These are phyloP conservation scores for Rubia balearica DNA, from an alignment of 305 asterid genomes.

Conservation along the genomic window DNA sequence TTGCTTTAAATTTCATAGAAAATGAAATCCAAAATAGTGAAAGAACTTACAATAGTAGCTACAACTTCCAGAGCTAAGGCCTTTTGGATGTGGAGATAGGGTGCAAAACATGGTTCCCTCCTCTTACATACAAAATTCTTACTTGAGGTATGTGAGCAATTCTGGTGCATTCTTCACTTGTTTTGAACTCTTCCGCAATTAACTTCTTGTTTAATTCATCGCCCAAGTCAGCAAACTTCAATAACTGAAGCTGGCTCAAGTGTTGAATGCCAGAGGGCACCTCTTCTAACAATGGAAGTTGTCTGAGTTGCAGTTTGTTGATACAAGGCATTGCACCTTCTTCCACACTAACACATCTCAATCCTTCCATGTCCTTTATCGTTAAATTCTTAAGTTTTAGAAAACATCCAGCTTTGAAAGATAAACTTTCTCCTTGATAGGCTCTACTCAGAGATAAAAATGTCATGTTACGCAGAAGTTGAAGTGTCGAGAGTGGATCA, in stretches of 20 bases:
- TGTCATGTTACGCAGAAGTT: conserved; percentile 18
- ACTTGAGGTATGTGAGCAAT: background rate
- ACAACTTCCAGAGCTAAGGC: no score
- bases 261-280: background rate
- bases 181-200: no score
- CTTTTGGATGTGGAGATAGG: no score
- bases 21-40: background rate
- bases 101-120: no score
- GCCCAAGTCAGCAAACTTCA: background rate
- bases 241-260: conserved; percentile 13
- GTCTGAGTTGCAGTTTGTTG: background rate
- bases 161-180: background rate
- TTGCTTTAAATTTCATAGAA: background rate
- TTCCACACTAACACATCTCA: conserved; percentile 16
- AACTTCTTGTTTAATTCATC: background rate
- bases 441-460: background rate
- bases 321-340: conserved; percentile 20
- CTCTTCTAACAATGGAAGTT: conserved; percentile 10
- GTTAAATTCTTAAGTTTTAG: conserved; percentile 9
- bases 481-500: conserved; percentile 17
- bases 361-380: background rate
- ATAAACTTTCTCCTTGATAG: conserved; percentile 18
- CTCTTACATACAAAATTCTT: no score
- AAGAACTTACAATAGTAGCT: no score
- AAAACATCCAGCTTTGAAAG: conserved; percentile 19